A percentile compares a stretch with the other conserved stretches of the same genome.
phyloP scores from a whole-genome alignment of 208 protist genomes.

The Angomonas deanei region DNA sequence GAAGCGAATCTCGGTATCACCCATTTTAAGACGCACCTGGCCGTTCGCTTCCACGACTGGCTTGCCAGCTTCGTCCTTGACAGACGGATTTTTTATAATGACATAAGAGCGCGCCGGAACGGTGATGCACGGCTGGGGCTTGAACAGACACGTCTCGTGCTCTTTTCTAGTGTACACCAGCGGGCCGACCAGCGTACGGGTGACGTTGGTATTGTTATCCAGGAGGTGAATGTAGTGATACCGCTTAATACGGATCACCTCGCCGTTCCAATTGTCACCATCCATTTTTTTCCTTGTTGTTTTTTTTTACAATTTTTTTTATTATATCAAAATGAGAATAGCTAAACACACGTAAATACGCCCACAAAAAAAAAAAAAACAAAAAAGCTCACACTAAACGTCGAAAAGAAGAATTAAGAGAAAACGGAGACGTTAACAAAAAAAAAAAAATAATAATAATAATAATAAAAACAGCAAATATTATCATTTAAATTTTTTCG shows the following conservation, averaged over 20 bases:
- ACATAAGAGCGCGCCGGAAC: constrained; percentile 71
- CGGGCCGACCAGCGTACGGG: constrained; percentile 80
- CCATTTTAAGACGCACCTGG: constrained; percentile 84
- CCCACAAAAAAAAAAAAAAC: not conserved
- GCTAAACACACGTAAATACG: not conserved
- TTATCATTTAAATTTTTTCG: not conserved
- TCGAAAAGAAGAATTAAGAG: constrained; percentile 3
- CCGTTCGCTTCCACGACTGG: constrained; percentile 48
- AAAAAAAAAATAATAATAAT: constrained; percentile 1
- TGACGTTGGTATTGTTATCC: constrained; percentile 93
- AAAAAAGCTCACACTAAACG: not conserved
- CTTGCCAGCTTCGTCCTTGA: constrained; percentile 27
- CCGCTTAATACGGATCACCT: constrained; percentile 88
- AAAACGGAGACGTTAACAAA: no score
- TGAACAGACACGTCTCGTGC: constrained; percentile 89
- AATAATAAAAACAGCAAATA: not conserved
- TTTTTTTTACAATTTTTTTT: not conserved
- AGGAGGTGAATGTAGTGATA: constrained; percentile 93
- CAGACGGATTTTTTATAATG: constrained; percentile 63
- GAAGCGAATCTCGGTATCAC: constrained; percentile 90
- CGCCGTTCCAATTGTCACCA: constrained; percentile 12
- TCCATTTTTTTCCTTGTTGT: not conserved
- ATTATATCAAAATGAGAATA: not conserved
- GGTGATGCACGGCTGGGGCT: constrained; percentile 64
- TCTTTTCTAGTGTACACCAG: constrained; percentile 89